A percentile compares a stretch with the other conserved stretches of the same genome.
phyloP scores from a whole-genome alignment of 2,329 filamentous ascomycete species.

The Calonectria pteridis region DNA sequence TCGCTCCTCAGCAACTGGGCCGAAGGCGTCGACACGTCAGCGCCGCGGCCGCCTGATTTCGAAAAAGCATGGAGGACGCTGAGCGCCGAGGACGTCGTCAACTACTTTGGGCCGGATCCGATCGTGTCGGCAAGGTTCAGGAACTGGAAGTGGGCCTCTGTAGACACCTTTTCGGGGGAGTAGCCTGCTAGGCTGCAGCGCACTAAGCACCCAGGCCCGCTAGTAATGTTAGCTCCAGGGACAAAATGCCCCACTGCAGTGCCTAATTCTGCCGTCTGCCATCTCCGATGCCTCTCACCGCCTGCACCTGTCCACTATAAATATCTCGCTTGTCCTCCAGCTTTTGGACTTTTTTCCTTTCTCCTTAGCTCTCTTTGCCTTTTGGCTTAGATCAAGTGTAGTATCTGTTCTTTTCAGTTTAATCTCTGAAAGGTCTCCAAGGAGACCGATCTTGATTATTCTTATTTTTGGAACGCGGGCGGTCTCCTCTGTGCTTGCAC shows the following conservation, averaged over 20 bases:
- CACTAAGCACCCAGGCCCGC: too few relatives aligned
- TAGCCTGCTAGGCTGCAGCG: not conserved
- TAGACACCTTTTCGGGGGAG: not conserved
- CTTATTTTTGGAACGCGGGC: not conserved
- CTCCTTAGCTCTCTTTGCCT: slow-evolving; percentile 10
- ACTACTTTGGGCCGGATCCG: not conserved
- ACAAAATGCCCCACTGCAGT: not conserved
- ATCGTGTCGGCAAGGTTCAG: not conserved
- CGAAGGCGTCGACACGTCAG: not conserved
- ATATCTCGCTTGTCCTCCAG: not conserved
- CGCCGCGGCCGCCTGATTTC: not conserved
- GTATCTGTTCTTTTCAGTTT: slow-evolving; percentile 15
- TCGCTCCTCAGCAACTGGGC: too few relatives aligned
- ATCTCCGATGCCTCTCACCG: not conserved
- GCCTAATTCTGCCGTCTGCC: not conserved
- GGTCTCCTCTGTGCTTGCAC: slow-evolving; percentile 1
- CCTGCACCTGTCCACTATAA: not conserved
- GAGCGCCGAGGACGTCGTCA: not conserved
- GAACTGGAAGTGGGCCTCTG: not conserved
- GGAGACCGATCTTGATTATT: slow-evolving; percentile 8
- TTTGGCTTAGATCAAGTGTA: slow-evolving; percentile 14
- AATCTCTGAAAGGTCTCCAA: slow-evolving; percentile 10
- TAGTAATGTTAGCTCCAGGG: not conserved
- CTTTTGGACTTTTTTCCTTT: not conserved
- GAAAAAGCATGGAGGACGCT: not conserved